These are phyloP conservation scores for Cochlearia excelsa DNA, from an alignment of 345 rosid genomes.

Conservation along the genomic window DNA sequence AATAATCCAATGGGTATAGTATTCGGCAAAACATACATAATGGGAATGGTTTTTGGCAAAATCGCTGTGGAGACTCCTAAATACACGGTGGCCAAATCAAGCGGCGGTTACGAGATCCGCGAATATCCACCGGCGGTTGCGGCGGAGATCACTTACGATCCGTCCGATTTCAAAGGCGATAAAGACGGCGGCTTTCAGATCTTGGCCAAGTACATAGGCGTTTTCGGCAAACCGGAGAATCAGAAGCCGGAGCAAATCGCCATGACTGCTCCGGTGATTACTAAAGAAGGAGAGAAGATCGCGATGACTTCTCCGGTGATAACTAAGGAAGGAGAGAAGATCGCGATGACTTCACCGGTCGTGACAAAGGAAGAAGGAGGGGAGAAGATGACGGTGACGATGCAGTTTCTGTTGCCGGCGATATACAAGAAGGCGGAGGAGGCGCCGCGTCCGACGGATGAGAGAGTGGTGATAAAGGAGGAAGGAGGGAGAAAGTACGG, in stretches of 20 bases:
- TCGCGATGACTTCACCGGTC: slow-evolving; percentile 84
- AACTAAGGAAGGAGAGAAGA: slow-evolving; percentile 56
- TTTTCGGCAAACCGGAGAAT: slow-evolving; percentile 74
- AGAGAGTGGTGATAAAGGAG: slow-evolving; percentile 71
- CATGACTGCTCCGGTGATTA: slow-evolving; percentile 89
- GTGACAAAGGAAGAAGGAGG: slow-evolving; percentile 49
- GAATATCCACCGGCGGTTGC: slow-evolving; percentile 58
- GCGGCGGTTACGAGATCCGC: slow-evolving; percentile 70
- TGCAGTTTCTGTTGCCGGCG: slow-evolving; percentile 79
- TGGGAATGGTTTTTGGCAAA: slow-evolving; percentile 78
- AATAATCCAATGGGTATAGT: slow-evolving; percentile 14
- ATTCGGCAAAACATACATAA: slow-evolving; percentile 30
- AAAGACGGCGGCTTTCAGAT: slow-evolving; percentile 77
- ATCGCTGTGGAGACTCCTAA: slow-evolving; percentile 73
- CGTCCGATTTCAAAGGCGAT: slow-evolving; percentile 57
- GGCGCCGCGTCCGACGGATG: slow-evolving; percentile 82
- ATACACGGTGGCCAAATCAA: slow-evolving; percentile 48
- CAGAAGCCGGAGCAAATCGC: slow-evolving; percentile 72
- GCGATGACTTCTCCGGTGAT: slow-evolving; percentile 91
- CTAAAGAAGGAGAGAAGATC: slow-evolving; percentile 58
- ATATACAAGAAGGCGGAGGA: slow-evolving; percentile 71
- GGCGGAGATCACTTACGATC: slow-evolving; percentile 75
- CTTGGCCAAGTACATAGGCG: slow-evolving; percentile 83
- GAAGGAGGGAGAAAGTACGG: slow-evolving; percentile 71
- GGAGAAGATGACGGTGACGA: slow-evolving; percentile 57